Percentiles rank a stretch among this genome's conserved stretches.
These are phyloP conservation scores for Kalmanozyma brasiliensis DNA, from an alignment of 1,284 basidiomycete species.

Conservation along the genomic window DNA sequence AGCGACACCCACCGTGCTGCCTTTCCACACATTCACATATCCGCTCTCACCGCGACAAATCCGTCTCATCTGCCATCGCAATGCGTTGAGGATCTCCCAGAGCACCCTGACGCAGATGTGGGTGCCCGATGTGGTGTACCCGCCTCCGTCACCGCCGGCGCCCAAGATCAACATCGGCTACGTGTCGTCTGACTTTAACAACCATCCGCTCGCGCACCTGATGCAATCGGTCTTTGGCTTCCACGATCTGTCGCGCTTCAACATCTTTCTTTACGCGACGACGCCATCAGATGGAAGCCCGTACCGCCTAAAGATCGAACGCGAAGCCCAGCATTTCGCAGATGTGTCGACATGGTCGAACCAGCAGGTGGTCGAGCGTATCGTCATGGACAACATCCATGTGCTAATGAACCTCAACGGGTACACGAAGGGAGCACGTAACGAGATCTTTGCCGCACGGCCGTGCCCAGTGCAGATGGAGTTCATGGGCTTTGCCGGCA, in stretches of 20 bases:
- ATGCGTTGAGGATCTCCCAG: constrained; percentile 73
- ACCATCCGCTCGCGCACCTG: constrained; percentile 75
- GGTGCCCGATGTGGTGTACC: constrained; percentile 72
- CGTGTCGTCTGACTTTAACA: constrained; percentile 75
- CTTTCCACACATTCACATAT: constrained; percentile 75
- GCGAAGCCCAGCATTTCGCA: constrained; percentile 71
- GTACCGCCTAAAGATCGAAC: constrained; percentile 73
- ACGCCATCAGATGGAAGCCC: constrained; percentile 72
- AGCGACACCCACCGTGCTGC: constrained; percentile 72
- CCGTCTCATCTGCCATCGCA: constrained; percentile 74
- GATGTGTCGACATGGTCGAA: constrained; percentile 73
- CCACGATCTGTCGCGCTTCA: constrained; percentile 72
- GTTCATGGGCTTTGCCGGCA: constrained; percentile 72
- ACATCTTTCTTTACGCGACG: constrained; percentile 74
- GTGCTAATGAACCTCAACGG: constrained; percentile 74
- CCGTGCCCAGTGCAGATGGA: constrained; percentile 75
- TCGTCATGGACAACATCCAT: constrained; percentile 73
- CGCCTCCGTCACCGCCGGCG: constrained; percentile 72
- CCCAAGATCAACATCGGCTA: constrained; percentile 73
- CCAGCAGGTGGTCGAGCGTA: constrained; percentile 70
- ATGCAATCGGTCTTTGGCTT: constrained; percentile 75
- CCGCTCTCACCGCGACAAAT: constrained; percentile 72
- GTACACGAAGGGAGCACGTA: constrained; percentile 76
- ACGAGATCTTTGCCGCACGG: constrained; percentile 75
- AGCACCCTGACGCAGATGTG: constrained; percentile 71